These are phyloP conservation scores for Neodidymelliopsis sp. DNA, from an alignment of 2,329 filamentous ascomycete species.

Conservation along the genomic window DNA sequence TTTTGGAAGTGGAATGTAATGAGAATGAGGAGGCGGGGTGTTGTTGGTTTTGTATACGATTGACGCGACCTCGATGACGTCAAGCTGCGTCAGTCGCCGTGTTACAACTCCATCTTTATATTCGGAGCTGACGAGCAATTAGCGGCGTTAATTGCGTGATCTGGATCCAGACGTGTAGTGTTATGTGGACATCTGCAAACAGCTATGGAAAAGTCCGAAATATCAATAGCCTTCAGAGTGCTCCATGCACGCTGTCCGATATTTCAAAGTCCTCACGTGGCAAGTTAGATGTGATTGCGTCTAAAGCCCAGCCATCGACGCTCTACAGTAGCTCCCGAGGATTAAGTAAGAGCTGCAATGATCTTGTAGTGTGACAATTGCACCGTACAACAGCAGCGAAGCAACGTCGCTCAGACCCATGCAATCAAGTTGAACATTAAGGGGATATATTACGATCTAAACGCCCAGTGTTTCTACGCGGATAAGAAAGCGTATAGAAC, in stretches of 20 bases:
- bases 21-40: constrained; percentile 3
- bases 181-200: not conserved
- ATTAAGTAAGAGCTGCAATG: no score
- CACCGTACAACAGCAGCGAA: not conserved
- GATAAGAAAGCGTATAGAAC: constrained; percentile 20
- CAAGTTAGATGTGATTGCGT: no score
- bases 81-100: no score
- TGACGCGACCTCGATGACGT: constrained; percentile 9
- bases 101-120: no score
- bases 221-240: no score
- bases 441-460: constrained; percentile 32
- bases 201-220: no score
- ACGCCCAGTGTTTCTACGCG: constrained; percentile 27
- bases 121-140: constrained; percentile 1
- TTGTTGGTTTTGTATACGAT: constrained; percentile 10
- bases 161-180: not conserved
- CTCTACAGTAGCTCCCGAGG: no score
- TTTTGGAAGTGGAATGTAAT: constrained; percentile 11
- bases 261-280: no score
- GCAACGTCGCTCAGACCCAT: not conserved
- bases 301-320: no score
- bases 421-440: constrained; percentile 10
- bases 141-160: constrained; percentile 5
- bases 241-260: no score
- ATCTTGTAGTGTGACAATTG: no score